Conservation (phyloP, 1,284 basidiomycete genomes). For the Ganoderma boninense region DNA sequence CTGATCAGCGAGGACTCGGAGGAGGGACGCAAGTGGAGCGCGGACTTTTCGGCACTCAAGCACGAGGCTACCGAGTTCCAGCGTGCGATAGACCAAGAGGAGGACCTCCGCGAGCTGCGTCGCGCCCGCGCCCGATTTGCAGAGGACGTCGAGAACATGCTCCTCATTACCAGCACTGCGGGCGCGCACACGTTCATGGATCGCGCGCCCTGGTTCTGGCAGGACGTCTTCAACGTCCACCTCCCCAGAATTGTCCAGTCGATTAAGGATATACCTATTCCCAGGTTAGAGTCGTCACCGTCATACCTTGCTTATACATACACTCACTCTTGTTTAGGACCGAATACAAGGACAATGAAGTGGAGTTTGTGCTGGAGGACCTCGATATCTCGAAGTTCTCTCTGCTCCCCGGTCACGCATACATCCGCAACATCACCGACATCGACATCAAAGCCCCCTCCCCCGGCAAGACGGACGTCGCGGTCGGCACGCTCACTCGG, state of each 20-base stretch:
- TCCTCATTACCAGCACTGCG: conserved; percentile 48
- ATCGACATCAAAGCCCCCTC: conserved; percentile 66
- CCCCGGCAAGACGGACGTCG: conserved; percentile 47
- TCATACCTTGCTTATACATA: not conserved
- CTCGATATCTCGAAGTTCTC: conserved; percentile 69
- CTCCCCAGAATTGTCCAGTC: conserved; percentile 57
- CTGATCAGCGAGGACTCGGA: conserved; percentile 54
- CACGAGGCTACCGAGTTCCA: conserved; percentile 53
- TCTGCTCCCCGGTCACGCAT: conserved; percentile 72
- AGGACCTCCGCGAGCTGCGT: conserved; percentile 54
- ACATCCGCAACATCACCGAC: conserved; percentile 77
- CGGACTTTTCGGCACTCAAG: conserved; percentile 54
- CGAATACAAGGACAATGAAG: conserved; percentile 69
- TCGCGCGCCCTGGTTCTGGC: conserved; percentile 74
- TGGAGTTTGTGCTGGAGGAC: conserved; percentile 77
- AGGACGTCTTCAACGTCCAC: conserved; percentile 74
- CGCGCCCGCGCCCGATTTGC: conserved; percentile 57
- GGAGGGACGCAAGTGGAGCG: conserved; percentile 58
- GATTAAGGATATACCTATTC: conserved; percentile 68
- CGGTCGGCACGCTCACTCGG: conserved; percentile 68
- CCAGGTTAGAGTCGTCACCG: conserved; percentile 56
- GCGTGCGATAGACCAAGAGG: conserved; percentile 53
- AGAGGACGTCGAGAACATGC: conserved; percentile 54
- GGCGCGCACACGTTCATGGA: conserved; percentile 61
- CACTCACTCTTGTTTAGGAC: conserved; percentile 49